phyloP scores from a whole-genome alignment of 23 red algal genomes.

The Agarophyton chilense region DNA sequence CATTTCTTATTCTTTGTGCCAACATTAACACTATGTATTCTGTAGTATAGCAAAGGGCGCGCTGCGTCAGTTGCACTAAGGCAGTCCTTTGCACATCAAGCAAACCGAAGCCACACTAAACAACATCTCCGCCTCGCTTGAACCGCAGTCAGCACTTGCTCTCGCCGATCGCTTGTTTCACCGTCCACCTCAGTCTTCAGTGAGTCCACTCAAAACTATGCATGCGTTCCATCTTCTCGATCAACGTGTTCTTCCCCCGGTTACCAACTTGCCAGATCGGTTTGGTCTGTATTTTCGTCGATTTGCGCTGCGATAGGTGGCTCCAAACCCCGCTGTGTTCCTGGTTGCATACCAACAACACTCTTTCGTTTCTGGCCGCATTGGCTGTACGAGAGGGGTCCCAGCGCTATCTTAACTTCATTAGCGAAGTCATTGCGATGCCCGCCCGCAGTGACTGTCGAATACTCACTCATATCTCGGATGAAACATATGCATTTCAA shows the following conservation, averaged over 20 bases:
- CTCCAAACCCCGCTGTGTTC: too few species aligned
- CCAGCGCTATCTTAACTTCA: constrained; percentile 25
- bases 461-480: constrained; percentile 31
- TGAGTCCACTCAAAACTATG: neutral
- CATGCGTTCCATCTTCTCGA: constrained; percentile 28
- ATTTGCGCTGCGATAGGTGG: too few species aligned
- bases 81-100: neutral
- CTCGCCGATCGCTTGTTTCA: constrained; percentile 18
- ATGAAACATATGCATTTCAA: constrained; percentile 36
- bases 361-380: constrained; percentile 23
- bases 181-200: too few species aligned
- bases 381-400: constrained; percentile 56
- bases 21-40: too few species aligned
- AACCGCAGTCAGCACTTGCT: neutral
- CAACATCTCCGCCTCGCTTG: neutral
- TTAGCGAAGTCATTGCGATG: constrained; percentile 25
- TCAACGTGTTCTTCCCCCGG: neutral
- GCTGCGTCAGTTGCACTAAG: neutral
- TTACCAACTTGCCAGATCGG: constrained; percentile 7
- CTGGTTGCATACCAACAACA: constrained; percentile 31
- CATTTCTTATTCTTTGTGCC: too few species aligned
- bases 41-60: neutral
- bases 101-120: neutral
- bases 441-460: too few species aligned
- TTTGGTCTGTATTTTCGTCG: too few species aligned